Evolutionary conservation across 2,329 filamentous ascomycete genomes (phyloP), one percentile per base, ranked within the genome.

Genomic region (Truncatella angustata): DNA sequence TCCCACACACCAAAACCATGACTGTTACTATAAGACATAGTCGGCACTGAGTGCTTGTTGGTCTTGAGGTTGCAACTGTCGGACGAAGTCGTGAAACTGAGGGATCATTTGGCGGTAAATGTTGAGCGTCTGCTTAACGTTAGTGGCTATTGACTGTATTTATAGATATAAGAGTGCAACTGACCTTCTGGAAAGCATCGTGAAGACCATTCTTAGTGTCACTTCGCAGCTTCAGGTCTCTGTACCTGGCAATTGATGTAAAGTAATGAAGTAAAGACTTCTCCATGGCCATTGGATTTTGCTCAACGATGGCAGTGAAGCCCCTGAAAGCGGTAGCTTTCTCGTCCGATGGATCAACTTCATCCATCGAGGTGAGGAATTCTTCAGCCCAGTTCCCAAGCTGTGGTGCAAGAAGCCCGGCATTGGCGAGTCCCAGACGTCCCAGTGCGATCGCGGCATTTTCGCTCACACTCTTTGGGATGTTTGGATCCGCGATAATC

Each of bases 361-460:
- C 88, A 54, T 84, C 82, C 81, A 99, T 95, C 3, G 87, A 84
- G 48, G 77, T 79, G 50, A 99, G 73, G 74, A 97, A 97, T 32
- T 88, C 83, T 32, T 87, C 84, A 0, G 93, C 91, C 67, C 95
- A 96, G 28, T 82, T 86, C 16, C 82, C 79, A 35, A 99, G 81
- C 55, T 90, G 87, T 1, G 91, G 86, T 1, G 91, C 90, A 51
- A 99, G 76, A 49, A 85, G 77, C 44, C 90, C 84, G 7, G 87
- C 80, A 65, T 88, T 93, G 54, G 87, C 85, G 20, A 96, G 77
- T 7, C 94, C 94, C 10, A 99, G 78, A 14, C 94, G 84, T 28
- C 94, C 94, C 9, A 99, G 78, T 3, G 94, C 91, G 64, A 97
- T 95, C 3, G 91, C 93, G 1, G 93, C 92, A 66, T 99, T 99